These are phyloP conservation scores for Teunomyces funiuensis DNA, from an alignment of 805 yeast species.

Conservation along the genomic window DNA sequence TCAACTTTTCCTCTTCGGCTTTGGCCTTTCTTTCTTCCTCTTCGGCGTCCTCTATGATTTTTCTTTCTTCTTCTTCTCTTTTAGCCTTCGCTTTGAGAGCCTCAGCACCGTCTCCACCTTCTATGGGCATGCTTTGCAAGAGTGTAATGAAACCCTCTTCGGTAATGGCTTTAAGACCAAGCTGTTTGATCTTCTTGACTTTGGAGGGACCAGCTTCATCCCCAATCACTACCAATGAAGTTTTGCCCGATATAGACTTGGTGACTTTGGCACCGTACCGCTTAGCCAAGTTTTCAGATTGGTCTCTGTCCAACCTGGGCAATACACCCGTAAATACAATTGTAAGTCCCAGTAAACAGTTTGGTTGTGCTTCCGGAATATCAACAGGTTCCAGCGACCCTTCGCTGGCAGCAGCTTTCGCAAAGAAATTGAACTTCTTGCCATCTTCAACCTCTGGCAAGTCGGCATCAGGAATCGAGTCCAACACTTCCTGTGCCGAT, in stretches of 20 bases:
- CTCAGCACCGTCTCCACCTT: constrained; percentile 82
- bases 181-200: constrained; percentile 71
- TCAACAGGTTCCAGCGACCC: constrained; percentile 36
- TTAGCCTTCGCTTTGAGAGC: constrained; percentile 75
- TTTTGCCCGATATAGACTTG: constrained; percentile 78
- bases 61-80: constrained; percentile 63
- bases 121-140: constrained; percentile 78
- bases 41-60: constrained; percentile 44
- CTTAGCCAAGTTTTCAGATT: constrained; percentile 74
- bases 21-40: constrained; percentile 31
- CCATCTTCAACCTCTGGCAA: constrained; percentile 57
- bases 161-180: constrained; percentile 75
- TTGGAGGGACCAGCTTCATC: constrained; percentile 98
- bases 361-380: constrained; percentile 79
- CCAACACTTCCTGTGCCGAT: constrained; percentile 56
- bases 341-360: constrained; percentile 84
- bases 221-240: constrained; percentile 87
- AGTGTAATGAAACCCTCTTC: constrained; percentile 84
- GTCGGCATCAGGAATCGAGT: constrained; percentile 72
- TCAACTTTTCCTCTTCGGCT: constrained; percentile 24
- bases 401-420: constrained; percentile 24
- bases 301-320: constrained; percentile 75
- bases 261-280: constrained; percentile 91
- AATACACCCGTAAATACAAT: constrained; percentile 91
- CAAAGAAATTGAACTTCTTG: constrained; percentile 57